Base-by-base conservation (phyloP, 768 basidiomycete species). In the Lactifluus volemus region DNA sequence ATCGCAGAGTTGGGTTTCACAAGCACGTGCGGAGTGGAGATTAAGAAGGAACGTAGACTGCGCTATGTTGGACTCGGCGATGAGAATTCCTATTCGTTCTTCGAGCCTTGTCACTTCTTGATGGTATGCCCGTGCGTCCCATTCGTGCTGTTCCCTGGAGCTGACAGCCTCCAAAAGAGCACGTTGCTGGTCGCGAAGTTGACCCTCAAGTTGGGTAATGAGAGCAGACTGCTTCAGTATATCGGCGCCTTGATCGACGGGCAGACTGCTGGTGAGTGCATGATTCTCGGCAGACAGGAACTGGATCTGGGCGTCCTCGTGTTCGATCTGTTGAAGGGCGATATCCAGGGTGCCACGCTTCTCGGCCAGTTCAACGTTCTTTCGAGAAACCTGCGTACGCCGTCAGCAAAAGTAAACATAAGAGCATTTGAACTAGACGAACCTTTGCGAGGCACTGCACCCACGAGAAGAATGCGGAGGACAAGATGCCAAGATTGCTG, bases 71-170 rank as follows among this genome's bases (percentile, higher is more conserved):
- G 38, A 57, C 5, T 49, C 47, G 9, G 47, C 36, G 17, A 12
- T 19, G 36, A 57, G 55, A 14, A 42, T 41, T 17, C 6, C 8
- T 8, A 49, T 48, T 25, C 47, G 55, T 10, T 49, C 55, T 10
- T 49, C 55, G 47, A 57, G 47, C 38, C 47, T 57, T 36, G 55
- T 8, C 36, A 57, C 55, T 21, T 57, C 48, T 57, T 57, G 36
- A 19, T 47, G 32, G 36, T 30, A 25, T 17, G 21, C 47, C 9
- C 25, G 48, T n/a, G 55, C 55, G 10, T 49, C 36, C 21, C 32
- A 7, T 14, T 49, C 47, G 9, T 49, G 36, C 36, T 17, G 45
- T 11, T 47, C 45, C 14, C 19, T 10, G 21, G 21, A 11, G 21
- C 21, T 47, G 45, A 47, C 10, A 21, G 45, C 21, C 21, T 47